Base-by-base conservation (phyloP, 2,329 filamentous ascomycete species). In the Claviceps sp. region DNA sequence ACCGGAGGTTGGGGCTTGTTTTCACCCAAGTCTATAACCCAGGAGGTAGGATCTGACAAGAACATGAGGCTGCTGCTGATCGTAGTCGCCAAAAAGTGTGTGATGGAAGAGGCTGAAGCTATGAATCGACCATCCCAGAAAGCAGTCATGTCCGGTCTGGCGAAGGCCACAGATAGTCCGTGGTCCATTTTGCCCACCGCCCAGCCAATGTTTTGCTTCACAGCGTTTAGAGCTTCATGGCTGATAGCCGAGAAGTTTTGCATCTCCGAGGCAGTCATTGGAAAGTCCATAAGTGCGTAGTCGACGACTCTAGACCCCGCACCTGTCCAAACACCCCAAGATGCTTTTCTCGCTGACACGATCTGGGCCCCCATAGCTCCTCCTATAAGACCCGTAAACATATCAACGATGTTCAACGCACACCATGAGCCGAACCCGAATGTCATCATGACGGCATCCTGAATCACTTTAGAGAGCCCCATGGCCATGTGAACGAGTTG, bases 211-310 rank as follows among this genome's bases (percentile, higher is more conserved):
- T 78, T 70, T 37, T 67, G 67, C 62, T 86, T 81, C 53, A 88
- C 71, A 4, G 72, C 66, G 42, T 80, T 70, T 37, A 89, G 69
- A 8, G 86, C 82, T 54, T 82, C 79, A 61, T 89, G 86, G 53
- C 85, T 88, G 58, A 86, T 72, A 45, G 85, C 82, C 0, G 86
- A 90, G 60, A 90, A 90, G 60, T 84, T 81, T 49, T 84, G 84
- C 52, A 89, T 78, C 61, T 89, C 85, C 2, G 78, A 72, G 1
- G 75, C 72, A 22, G 77, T 70, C 50, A 75, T 66, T 1, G 74
- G 72, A 30, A 76, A 65, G 37, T 82, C 73, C 46, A 72, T 70
- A 47, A 73, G 67, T 22, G 79, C 67, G 50, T 72, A 75, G 7
- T 71, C 71, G 46, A 74, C 62, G 18, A 82, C 70, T 44, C 79